These are phyloP conservation scores for Achaetomium macrosporum DNA, from an alignment of 2,329 filamentous ascomycete species.

Conservation along the genomic window DNA sequence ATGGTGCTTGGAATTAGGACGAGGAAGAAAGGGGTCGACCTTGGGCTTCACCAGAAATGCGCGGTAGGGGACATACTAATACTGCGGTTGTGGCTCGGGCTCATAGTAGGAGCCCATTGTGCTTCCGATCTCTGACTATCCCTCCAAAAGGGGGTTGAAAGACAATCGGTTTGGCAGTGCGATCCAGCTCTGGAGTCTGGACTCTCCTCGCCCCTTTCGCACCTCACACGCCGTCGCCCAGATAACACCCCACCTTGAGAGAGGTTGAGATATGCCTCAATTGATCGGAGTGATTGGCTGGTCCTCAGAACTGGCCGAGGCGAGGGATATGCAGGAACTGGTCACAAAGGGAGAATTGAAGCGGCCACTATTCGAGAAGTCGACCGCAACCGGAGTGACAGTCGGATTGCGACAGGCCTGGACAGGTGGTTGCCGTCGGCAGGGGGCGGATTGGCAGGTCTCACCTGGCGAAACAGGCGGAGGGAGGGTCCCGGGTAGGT, in stretches of 20 bases:
- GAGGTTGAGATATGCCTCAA: neutral
- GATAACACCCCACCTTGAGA: neutral
- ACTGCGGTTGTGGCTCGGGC: constrained; percentile 6
- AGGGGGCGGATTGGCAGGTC: neutral
- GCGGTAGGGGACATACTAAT: constrained; percentile 13
- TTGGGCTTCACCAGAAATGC: neutral
- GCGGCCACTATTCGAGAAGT: too few species aligned
- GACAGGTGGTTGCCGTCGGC: too few species aligned
- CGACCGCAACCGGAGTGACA: neutral
- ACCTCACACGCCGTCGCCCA: neutral
- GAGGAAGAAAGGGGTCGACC: neutral
- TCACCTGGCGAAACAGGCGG: neutral
- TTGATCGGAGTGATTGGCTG: neutral
- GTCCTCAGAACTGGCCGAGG: too few species aligned
- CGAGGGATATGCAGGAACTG: neutral
- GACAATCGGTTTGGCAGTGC: too few species aligned
- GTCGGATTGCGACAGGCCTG: neutral
- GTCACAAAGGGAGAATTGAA: too few species aligned
- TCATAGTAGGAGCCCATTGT: constrained; percentile 16
- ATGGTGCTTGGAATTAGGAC: neutral
- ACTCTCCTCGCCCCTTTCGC: too few species aligned
- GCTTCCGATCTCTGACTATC: neutral
- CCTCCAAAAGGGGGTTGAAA: too few species aligned
- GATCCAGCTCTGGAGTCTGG: too few species aligned
- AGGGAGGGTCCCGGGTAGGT: neutral